Conservation (phyloP, 495 filamentous ascomycete genomes). For the Talaromyces nanjingensis region DNA sequence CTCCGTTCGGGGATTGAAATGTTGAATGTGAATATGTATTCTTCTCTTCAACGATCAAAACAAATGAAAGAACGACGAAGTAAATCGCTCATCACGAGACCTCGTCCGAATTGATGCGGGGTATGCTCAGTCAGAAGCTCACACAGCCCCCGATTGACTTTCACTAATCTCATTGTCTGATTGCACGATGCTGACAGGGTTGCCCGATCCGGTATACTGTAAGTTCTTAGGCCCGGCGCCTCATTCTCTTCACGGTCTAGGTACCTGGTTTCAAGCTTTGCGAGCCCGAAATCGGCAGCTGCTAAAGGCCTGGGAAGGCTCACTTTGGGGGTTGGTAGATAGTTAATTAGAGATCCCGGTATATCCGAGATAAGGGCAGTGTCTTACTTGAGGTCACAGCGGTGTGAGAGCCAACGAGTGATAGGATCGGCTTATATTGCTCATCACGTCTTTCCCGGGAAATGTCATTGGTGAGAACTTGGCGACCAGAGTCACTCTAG, state of each 20-base stretch:
- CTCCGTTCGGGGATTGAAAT: background rate
- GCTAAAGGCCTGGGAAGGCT: background rate
- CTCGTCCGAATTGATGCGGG: background rate
- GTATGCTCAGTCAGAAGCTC: background rate
- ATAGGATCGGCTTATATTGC: background rate
- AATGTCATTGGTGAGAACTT: background rate
- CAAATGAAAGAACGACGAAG: slow-evolving; percentile 3
- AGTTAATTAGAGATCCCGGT: background rate
- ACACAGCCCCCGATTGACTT: background rate
- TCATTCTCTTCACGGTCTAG: background rate
- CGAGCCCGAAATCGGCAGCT: background rate
- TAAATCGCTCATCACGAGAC: background rate
- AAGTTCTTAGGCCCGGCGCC: background rate
- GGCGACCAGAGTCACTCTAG: background rate
- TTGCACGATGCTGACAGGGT: background rate
- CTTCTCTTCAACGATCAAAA: background rate
- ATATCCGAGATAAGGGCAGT: background rate
- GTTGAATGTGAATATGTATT: background rate
- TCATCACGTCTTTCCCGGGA: background rate
- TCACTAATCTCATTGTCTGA: background rate
- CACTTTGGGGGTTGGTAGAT: background rate
- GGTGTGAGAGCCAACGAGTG: background rate
- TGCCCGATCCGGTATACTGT: background rate
- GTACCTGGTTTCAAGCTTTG: background rate
- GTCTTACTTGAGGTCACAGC: background rate